These are phyloP conservation scores for Leccinum rimulosum DNA, from an alignment of 768 basidiomycete species.

Conservation along the genomic window DNA sequence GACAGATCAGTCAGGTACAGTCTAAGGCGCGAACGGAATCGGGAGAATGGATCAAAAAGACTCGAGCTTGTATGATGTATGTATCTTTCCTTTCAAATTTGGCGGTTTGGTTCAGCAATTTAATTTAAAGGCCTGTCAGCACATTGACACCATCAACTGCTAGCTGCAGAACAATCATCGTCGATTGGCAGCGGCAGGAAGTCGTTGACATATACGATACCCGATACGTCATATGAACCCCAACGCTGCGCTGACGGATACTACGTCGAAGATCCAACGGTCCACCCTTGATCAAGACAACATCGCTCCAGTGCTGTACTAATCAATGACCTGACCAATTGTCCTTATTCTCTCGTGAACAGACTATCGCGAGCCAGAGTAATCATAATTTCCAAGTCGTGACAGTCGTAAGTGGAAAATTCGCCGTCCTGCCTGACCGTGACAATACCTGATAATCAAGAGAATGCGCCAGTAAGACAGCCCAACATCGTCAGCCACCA, in stretches of 20 bases:
- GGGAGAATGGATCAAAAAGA: too few relatives aligned
- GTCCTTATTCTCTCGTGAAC: neutral
- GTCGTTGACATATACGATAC: too few relatives aligned
- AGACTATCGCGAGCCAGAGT: neutral
- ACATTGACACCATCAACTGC: neutral
- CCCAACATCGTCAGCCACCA: slow-evolving; percentile 83
- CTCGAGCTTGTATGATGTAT: too few relatives aligned
- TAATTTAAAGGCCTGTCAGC: neutral
- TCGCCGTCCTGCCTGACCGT: neutral
- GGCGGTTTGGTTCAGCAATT: too few relatives aligned
- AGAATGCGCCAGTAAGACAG: slow-evolving; percentile 50
- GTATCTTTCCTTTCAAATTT: too few relatives aligned
- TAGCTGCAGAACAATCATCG: neutral
- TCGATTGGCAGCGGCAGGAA: neutral
- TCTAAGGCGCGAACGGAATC: too few relatives aligned
- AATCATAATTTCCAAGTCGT: neutral
- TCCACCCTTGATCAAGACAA: neutral
- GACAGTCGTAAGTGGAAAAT: neutral
- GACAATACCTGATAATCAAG: slow-evolving; percentile 17
- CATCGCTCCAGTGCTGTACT: neutral
- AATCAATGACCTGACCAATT: neutral
- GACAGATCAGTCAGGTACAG: too few relatives aligned
- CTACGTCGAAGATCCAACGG: too few relatives aligned
- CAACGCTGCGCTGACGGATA: too few relatives aligned
- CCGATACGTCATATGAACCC: neutral